Base-by-base conservation (phyloP, 2,329 filamentous ascomycete genomes). In the Cercospora beticola region DNA sequence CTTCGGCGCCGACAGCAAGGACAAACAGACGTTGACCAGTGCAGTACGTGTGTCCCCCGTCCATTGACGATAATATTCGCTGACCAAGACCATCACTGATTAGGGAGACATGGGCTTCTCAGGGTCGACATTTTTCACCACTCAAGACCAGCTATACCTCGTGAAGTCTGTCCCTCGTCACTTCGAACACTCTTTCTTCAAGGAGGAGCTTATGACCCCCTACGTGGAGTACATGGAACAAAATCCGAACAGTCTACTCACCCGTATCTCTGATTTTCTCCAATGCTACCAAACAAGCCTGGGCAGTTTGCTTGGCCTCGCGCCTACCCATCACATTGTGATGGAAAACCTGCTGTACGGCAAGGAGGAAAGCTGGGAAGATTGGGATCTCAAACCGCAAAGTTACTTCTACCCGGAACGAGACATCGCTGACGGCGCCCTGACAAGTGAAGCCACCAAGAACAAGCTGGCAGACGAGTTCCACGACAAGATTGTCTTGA, bases 341-440 rank as follows among this genome's bases (percentile, higher is more conserved):
- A 93, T 93, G 91, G 90, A 92, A 77, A 93, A 93, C 75, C 82
- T 92, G 2, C 81, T 92, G 26, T 87, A 86, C 70, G 90, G 90
- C 1, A 84, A 87, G 70, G 81, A 82, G 14, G 79, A 81, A 12
- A 81, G 82, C 65, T 93, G 90, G 90, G 88, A 92, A 75, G 88
- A 86, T 1, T 93, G 89, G 79, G 91, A 93, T 69, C 84, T 93
- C 60, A 93, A 93, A 75, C 91, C 91, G 0, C 87, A 85, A 23
- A 86, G 88, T 67, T 93, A 92, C 79, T 93, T 93, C 81, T 92
- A 89, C 75, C 91, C 91, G 0, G 90, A 93, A 75, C 82, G 90
- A 6, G 91, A 93, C 72, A 84, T 93, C 10, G 86, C 90, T 0
- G 86, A 87, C 1, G 89, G 90, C 0, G 81, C 80, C 2, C 80